phyloP scores from a whole-genome alignment of 2,329 filamentous ascomycete species.

The Emydomyces testavorans region DNA sequence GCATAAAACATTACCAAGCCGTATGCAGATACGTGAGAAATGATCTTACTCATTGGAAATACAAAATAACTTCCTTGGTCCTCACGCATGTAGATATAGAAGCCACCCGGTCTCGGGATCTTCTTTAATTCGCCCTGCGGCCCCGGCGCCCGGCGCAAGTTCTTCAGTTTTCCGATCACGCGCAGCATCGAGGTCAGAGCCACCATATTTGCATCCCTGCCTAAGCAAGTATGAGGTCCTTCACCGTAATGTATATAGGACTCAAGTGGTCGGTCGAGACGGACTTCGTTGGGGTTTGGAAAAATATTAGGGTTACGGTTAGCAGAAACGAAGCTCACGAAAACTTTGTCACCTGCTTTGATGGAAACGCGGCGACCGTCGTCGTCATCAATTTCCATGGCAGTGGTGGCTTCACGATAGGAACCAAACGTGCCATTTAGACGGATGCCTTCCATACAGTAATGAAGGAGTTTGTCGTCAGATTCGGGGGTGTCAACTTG shows the following conservation, averaged over 20 bases:
- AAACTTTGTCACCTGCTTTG: constrained; percentile 32
- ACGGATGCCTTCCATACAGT: constrained; percentile 22
- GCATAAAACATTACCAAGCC: constrained; percentile 8
- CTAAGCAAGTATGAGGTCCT: constrained; percentile 40
- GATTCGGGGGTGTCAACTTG: constrained; percentile 27
- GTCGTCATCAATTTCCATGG: constrained; percentile 27
- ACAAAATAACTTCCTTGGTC: constrained; percentile 40
- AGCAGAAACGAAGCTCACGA: constrained; percentile 47
- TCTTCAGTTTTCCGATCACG: constrained; percentile 35
- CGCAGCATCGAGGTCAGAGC: constrained; percentile 36
- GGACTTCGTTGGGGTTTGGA: constrained; percentile 32
- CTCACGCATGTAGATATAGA: constrained; percentile 42
- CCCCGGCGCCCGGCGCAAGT: constrained; percentile 38
- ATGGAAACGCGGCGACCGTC: constrained; percentile 35
- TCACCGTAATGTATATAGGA: constrained; percentile 38
- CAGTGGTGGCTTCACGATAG: constrained; percentile 32
- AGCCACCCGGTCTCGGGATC: constrained; percentile 37
- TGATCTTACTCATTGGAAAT: constrained; percentile 39
- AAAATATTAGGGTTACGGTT: constrained; percentile 33
- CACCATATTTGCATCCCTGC: constrained; percentile 32
- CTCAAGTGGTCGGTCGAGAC: constrained; percentile 32
- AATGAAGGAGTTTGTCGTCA: constrained; percentile 18
- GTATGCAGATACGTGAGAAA: constrained; percentile 37
- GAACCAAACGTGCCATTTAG: constrained; percentile 48
- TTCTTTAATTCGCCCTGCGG: constrained; percentile 39